Percentiles rank a stretch among this genome's conserved stretches.
Evolutionary conservation across 1,284 basidiomycete genomes (phyloP).

Genomic region (Trichosporon asahii): DNA sequence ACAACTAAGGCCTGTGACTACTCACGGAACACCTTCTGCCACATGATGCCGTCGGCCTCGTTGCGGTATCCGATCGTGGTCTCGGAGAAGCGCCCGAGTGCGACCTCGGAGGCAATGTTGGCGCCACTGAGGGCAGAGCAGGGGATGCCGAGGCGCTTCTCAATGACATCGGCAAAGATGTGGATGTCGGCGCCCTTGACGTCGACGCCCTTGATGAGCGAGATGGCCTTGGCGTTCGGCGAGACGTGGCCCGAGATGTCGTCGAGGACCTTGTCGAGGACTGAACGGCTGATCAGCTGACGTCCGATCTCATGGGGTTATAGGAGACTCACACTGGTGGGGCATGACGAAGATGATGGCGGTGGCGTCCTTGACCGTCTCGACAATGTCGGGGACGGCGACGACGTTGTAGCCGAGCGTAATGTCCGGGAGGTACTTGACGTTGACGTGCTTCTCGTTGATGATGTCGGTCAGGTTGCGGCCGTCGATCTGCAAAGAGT

Average conservation of each 20-base stretch:
- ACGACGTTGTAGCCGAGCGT: constrained; percentile 56
- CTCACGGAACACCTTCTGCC: constrained; percentile 54
- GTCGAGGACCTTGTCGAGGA: constrained; percentile 49
- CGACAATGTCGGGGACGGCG: constrained; percentile 55
- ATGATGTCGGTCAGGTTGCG: constrained; percentile 58
- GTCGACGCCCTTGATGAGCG: constrained; percentile 58
- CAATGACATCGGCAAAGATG: constrained; percentile 60
- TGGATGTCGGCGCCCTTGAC: constrained; percentile 56
- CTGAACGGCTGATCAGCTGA: constrained; percentile 25
- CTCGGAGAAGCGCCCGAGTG: constrained; percentile 56
- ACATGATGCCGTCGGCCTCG: constrained; percentile 51
- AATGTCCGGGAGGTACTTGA: constrained; percentile 56
- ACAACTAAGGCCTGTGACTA: background rate
- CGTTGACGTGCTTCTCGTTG: constrained; percentile 54
- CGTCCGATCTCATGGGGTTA: background rate
- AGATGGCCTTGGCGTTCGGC: constrained; percentile 53
- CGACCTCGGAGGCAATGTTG: constrained; percentile 61
- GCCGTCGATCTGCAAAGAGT: constrained; percentile 53
- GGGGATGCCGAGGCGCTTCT: constrained; percentile 56
- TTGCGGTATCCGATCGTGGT: constrained; percentile 59
- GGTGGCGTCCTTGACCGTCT: constrained; percentile 57
- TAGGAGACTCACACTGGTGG: constrained; percentile 53
- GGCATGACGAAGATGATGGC: constrained; percentile 60
- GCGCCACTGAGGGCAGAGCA: constrained; percentile 60
- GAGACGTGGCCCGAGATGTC: constrained; percentile 53